Conservation (phyloP, 1,284 basidiomycete species). For the Microbotryum saponariae region DNA sequence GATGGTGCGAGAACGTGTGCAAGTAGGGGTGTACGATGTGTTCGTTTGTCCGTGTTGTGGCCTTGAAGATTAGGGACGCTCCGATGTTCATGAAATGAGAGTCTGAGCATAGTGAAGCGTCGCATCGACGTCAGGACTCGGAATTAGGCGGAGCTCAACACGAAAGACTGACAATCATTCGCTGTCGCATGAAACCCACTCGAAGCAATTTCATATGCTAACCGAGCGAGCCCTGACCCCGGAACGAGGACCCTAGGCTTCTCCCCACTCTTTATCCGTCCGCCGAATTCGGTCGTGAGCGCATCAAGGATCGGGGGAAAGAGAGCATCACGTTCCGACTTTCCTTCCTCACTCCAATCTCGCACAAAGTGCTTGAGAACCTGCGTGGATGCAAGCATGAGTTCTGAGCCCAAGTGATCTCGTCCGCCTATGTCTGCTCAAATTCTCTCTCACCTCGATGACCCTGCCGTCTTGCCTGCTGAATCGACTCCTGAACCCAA, state of each 20-base stretch:
- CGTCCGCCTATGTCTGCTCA: not conserved
- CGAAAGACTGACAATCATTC: not conserved
- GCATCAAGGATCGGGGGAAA: constrained; percentile 53
- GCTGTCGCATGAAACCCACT: constrained; percentile 42
- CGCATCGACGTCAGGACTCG: constrained; percentile 48
- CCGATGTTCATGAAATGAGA: constrained; percentile 59
- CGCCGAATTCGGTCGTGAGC: constrained; percentile 39
- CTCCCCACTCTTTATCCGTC: constrained; percentile 27
- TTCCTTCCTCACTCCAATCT: constrained; percentile 57
- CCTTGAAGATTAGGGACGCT: constrained; percentile 51
- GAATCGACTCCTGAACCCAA: constrained; percentile 43
- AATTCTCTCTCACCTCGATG: constrained; percentile 17
- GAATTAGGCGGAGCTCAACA: not conserved
- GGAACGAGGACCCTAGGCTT: constrained; percentile 52
- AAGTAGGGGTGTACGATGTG: constrained; percentile 54
- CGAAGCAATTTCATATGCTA: constrained; percentile 58
- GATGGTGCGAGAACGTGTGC: constrained; percentile 62
- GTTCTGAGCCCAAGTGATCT: not conserved
- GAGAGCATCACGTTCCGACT: constrained; percentile 49
- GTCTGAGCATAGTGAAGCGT: constrained; percentile 51
- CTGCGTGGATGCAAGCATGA: not conserved
- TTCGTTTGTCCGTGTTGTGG: constrained; percentile 46
- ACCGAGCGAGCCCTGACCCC: constrained; percentile 55
- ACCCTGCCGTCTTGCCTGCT: constrained; percentile 44
- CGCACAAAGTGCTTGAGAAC: constrained; percentile 56